Conservation (phyloP, 139 green algal species). For the Asterochloris sp. region DNA sequence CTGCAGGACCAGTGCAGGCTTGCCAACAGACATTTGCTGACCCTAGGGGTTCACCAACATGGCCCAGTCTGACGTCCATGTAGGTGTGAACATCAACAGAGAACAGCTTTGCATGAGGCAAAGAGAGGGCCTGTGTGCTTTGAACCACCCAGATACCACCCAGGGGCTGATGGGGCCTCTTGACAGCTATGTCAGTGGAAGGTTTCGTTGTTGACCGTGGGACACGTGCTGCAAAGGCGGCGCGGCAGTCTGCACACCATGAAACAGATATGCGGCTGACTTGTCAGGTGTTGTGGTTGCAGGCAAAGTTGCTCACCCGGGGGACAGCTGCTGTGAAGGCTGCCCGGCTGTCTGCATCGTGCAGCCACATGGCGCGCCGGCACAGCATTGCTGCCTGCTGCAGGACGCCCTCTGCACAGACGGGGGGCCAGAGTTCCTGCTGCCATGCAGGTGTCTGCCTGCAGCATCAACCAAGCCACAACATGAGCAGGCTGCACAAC, state of each 20-base stretch:
- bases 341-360: background rate
- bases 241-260: background rate
- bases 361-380: conserved; percentile 18
- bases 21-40: too few relatives aligned
- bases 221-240: background rate
- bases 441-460: conserved; percentile 14
- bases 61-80: too few relatives aligned
- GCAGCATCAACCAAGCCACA: background rate
- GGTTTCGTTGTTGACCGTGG: background rate
- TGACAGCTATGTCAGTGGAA: background rate
- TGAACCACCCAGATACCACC: too few relatives aligned
- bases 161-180: background rate
- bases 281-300: background rate
- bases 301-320: background rate
- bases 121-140: too few relatives aligned
- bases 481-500: background rate
- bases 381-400: conserved; percentile 9
- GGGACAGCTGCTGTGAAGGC: conserved; percentile 15
- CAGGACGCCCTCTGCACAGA: conserved; percentile 15
- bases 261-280: background rate
- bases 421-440: conserved; percentile 28
- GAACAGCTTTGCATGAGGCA: too few relatives aligned
- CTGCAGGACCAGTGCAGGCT: too few relatives aligned
- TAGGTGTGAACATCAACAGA: too few relatives aligned
- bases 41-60: too few relatives aligned